phyloP scores from a whole-genome alignment of 1,139 yeast genomes.

The Sugiyamaella sp. region DNA sequence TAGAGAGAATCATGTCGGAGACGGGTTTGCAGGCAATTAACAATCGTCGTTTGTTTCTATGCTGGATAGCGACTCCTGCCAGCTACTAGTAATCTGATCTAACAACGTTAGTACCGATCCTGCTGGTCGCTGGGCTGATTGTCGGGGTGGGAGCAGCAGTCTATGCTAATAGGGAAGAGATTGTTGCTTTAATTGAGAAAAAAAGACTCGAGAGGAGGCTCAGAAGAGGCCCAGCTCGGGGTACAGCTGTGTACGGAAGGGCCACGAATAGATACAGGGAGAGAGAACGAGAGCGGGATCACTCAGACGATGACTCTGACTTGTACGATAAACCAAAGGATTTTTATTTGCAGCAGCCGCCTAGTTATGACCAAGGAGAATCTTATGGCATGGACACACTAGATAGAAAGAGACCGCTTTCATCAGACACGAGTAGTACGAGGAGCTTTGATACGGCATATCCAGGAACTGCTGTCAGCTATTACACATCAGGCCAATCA shows the following conservation, averaged over 20 bases:
- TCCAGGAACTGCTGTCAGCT: constrained; percentile 22
- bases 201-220: constrained; percentile 30
- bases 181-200: constrained; percentile 28
- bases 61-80: neutral
- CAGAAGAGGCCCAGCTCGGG: constrained; percentile 21
- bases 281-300: neutral
- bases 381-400: constrained; percentile 16
- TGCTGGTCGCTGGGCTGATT: constrained; percentile 34
- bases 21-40: too few species aligned
- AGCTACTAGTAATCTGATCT: neutral
- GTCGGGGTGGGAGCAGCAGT: constrained; percentile 36
- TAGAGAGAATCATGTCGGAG: neutral
- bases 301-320: constrained; percentile 24
- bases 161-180: constrained; percentile 35
- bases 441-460: constrained; percentile 14
- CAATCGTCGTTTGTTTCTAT: too few species aligned
- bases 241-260: neutral
- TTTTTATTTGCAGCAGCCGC: constrained; percentile 4
- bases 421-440: constrained; percentile 4
- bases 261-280: neutral
- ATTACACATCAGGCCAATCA: constrained; percentile 31
- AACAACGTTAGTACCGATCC: constrained; percentile 29
- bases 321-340: constrained; percentile 22
- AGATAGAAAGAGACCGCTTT: constrained; percentile 1
- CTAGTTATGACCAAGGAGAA: constrained; percentile 3